Evolutionary conservation across 805 yeast genomes (phyloP), one percentile per base, ranked within the genome.

Genomic region (Ogataea corticis): DNA sequence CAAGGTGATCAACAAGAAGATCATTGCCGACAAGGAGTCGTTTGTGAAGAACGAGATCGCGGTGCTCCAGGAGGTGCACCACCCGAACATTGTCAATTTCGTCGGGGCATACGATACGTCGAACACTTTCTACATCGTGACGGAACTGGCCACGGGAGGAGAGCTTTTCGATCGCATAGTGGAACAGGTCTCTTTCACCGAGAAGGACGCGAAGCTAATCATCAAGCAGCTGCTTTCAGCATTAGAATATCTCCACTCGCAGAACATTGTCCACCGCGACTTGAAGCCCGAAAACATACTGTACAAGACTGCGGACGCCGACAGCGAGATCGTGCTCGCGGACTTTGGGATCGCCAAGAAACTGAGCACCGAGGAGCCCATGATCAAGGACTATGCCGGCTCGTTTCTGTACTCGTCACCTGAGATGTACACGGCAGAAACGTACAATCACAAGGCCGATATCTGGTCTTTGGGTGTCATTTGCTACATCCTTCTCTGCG

Each of bases 391-490:
- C 15, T 45, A 49, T 18, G 57, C 59, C 3, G 97, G 97, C 1
- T 85, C 95, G 1, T 80, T 89, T 65, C 96, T 96, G 1, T 90
- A 90, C 62, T 96, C 95, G 12, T 97, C 97, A 0, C 97, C 97
- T 0, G 97, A 90, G 60, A 88, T 90, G 4, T 73, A 89, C 21
- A 62, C 77, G 39, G 63, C 73, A 75, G 54, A 68, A 87, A 46
- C 51, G n/a, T 51, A 54, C 44, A 44, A 44, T 38, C 42, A 32
- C 25, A 54, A 51, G 37, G 55, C 50, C 14, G 57, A 82, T 82
- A 11, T 66, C 70, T 34, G 61, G 61, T 49, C 53, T 6, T 19
- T 54, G 33, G 56, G 58, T 17, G 50, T 52, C 25, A 46, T 52
- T 12, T 45, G 53, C 19, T 52, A 50, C 39, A 50, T 54, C 7